Evolutionary conservation across 768 basidiomycete genomes (phyloP), one percentile per base, ranked within the genome.

Genomic region (Pleurotus giganteus): DNA sequence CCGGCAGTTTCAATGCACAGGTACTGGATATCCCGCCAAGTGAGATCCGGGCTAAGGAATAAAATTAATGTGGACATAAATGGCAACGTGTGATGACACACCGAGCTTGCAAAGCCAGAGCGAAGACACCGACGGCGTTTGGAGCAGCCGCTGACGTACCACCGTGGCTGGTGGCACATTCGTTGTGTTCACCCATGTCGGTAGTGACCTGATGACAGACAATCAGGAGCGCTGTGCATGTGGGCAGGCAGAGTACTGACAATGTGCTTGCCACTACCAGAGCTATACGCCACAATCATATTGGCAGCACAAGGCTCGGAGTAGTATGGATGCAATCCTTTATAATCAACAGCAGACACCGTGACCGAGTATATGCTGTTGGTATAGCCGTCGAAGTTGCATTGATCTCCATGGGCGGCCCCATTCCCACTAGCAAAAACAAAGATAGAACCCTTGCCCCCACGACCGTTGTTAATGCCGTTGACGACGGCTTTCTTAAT

Each of bases 301-400:
- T 98, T 98, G 2, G 97, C 97, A 4, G 96, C 88, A 64, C 97
- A 99, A n/a, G 93, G 74, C 69, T 99, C 97, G 3, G 96, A 98
- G 63, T 99, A 98, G 66, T 91, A 93, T 12, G 97, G 97, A 65
- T 97, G 97, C 28, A 94, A 71, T 13, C 94, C 96, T 66, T 91
- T 91, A 68, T 88, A 84, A 64, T 98, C 97, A 56, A 98, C 79
- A 0, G 97, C 92, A n/a, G 94, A 87, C 26, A 99, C 93, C 0
- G 97, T 99, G 39, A 99, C 85, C 5, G 91, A 92, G 71, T 92
- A 98, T 56, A 98, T 95, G 63, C 89, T 92, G 67, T 99, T 99
- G 11, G 97, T 99, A 69, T 99, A 99, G 5, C 97, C 97, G 61
- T 98, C 96, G 65, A 99, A 98, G 68, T 99, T 99, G 76, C 97